Conservation (phyloP, 2,329 filamentous ascomycete species). For the Colletotrichum ledebouriae region DNA sequence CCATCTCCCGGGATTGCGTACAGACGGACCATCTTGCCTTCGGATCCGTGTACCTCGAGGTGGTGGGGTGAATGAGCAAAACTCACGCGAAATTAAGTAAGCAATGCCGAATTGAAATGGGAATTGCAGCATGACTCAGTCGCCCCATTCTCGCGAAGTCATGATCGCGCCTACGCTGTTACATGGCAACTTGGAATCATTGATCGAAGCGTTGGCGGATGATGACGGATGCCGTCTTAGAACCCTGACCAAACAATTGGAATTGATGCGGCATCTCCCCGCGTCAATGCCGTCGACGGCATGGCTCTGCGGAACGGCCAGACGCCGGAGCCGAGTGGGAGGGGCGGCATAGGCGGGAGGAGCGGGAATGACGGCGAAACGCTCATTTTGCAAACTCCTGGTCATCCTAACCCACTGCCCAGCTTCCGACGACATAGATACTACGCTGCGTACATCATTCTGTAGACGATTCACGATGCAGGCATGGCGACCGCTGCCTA, state of each 20-base stretch:
- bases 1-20: conserved; percentile 22
- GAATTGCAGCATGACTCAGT: neutral
- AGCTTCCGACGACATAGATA: too few relatives aligned
- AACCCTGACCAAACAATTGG: neutral
- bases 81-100: neutral
- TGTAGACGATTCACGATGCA: neutral
- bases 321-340: neutral
- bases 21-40: conserved; percentile 10
- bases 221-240: too few relatives aligned
- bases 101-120: neutral
- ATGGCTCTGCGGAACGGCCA: conserved; percentile 7
- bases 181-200: too few relatives aligned
- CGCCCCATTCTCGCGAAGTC: too few relatives aligned
- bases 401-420: too few relatives aligned
- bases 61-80: conserved; percentile 1
- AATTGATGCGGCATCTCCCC: conserved; percentile 8
- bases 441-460: too few relatives aligned
- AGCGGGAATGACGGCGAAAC: neutral
- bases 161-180: too few relatives aligned
- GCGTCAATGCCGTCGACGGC: conserved; percentile 23
- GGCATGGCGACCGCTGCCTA: neutral
- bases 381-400: too few relatives aligned
- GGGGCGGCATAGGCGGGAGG: neutral
- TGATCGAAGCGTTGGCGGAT: too few relatives aligned
- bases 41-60: neutral